Base-by-base conservation (phyloP, 129 eudicot species). In the Flaveria trinervia region DNA sequence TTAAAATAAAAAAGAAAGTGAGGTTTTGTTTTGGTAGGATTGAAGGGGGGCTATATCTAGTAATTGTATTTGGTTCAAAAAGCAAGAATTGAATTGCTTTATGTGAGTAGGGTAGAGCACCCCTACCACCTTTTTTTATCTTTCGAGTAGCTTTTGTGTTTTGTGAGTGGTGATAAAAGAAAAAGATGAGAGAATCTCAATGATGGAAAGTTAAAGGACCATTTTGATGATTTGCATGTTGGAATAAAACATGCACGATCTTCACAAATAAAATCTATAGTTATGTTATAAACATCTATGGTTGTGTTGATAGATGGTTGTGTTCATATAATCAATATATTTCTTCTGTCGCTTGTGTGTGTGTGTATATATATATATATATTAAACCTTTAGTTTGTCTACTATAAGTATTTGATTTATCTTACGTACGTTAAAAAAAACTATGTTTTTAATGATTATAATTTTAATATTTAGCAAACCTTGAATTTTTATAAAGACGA, bases 131-230 rank as follows among this genome's bases (percentile, higher is more conserved):
- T 41, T 73, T 73, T 26, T 33, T 33, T 33, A 43, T 43, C 60
- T 60, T 44, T 74, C 7, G 60, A 48, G 61, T 74, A 44, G 70
- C 79, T 74, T 61, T 74, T 44, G 79, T 61, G 69, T 45, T 46
- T 45, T 61, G 60, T 74, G 48, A 74, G 78, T 74, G 78, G 70
- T 25, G 46, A 44, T 74, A 59, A 74, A 74, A 74, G 79, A 45
- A 60, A 74, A 74, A 74, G 59, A 57, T 20, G 45, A 7, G 45
- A 48, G 71, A 74, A 74, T 74, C 79, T 74, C 44, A 61, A 74
- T 74, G 60, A 74, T 74, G 61, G 78, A 74, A 74, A 74, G 60
- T 3, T 10, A 30, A 60, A n/a, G 59, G 44, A 74, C 70, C 70
- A 22, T 74, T 74, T 74, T 74, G 70, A 44, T 74, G 59, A 43